Conservation (phyloP, 441 rosid species). For the Populus hybrid region DNA sequence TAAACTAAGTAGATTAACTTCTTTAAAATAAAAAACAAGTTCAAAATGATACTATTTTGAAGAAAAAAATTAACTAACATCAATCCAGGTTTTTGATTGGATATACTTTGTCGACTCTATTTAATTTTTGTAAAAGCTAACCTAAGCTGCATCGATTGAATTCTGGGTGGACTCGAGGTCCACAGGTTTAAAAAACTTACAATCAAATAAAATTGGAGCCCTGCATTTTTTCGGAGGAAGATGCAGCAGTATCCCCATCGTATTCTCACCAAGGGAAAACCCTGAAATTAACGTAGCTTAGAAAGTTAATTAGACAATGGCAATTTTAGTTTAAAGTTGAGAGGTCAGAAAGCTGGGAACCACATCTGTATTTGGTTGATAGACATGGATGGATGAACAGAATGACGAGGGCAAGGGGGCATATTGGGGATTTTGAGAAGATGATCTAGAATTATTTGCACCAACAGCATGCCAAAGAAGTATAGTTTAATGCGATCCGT, state of each 20-base stretch:
- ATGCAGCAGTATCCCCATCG: too few relatives aligned
- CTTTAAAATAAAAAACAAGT: too few relatives aligned
- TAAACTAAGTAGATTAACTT: too few relatives aligned
- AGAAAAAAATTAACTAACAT: too few relatives aligned
- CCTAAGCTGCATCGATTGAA: too few relatives aligned
- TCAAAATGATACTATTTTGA: too few relatives aligned
- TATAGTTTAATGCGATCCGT: conserved; percentile 11
- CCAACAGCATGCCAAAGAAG: conserved; percentile 21
- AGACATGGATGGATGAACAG: neutral
- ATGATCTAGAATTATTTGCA: conserved; percentile 4
- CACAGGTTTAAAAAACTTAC: too few relatives aligned
- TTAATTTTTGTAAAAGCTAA: neutral
- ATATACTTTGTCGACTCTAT: too few relatives aligned
- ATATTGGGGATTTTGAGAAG: conserved; percentile 14
- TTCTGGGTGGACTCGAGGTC: too few relatives aligned
- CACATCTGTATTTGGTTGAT: neutral
- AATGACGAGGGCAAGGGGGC: neutral
- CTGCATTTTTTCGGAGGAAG: too few relatives aligned
- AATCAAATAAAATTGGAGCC: neutral
- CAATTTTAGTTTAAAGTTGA: conserved; percentile 6
- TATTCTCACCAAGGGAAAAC: too few relatives aligned
- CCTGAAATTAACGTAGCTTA: neutral
- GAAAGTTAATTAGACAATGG: neutral
- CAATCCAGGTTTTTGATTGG: neutral
- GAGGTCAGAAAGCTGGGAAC: neutral